Evolutionary conservation across 2,329 filamentous ascomycete genomes (phyloP).

Genomic region (Lachnellula subtilissima): DNA sequence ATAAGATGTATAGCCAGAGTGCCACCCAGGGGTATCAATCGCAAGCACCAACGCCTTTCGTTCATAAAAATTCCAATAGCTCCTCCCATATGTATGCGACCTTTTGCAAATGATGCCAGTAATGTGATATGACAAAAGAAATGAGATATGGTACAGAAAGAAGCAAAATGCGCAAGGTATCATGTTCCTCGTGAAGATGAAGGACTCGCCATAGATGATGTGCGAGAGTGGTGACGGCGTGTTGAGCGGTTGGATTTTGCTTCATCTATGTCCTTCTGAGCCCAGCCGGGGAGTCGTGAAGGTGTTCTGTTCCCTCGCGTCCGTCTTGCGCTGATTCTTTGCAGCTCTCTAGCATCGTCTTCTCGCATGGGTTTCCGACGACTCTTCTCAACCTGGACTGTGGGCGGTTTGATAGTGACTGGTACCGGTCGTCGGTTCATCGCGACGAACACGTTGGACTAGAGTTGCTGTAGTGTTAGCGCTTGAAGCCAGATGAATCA

Average conservation of each 20-base stretch:
- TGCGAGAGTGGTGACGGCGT: background rate
- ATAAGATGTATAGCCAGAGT: background rate
- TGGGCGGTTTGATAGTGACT: background rate
- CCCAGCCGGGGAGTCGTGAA: background rate
- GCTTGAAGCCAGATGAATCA: background rate
- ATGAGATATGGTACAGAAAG: background rate
- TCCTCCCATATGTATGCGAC: background rate
- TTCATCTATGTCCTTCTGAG: background rate
- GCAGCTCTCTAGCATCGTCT: background rate
- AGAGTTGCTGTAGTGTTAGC: conserved; percentile 1
- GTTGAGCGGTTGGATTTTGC: background rate
- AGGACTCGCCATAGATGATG: background rate
- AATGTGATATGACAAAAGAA: background rate
- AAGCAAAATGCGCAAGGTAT: background rate
- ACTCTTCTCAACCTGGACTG: background rate
- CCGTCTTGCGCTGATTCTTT: background rate
- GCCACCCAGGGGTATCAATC: background rate
- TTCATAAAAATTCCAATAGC: background rate
- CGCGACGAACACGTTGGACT: conserved; percentile 5
- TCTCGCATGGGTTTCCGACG: background rate
- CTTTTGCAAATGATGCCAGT: background rate
- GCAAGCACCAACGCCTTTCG: background rate
- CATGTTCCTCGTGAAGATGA: background rate
- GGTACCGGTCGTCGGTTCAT: conserved; percentile 7
- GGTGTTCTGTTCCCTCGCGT: background rate